Evolutionary conservation across 148 eudicot genomes (phyloP).

Genomic region (Pouteria glomerata): DNA sequence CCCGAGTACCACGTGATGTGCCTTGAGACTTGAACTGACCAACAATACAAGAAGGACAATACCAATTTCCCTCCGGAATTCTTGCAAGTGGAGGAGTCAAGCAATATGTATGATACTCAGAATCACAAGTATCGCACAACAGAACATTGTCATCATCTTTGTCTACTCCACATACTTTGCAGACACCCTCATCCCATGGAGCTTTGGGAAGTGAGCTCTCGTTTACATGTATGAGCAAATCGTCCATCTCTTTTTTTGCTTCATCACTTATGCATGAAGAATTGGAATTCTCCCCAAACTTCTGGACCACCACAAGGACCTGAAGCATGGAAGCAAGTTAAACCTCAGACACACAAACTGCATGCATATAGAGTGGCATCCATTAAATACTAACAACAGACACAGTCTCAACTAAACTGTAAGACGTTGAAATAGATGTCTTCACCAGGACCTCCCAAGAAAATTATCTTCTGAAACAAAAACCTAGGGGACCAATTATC

Average conservation of each 20-base stretch:
- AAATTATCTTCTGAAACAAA: neutral
- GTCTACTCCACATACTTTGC: conserved; percentile 58
- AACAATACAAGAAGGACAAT: conserved; percentile 52
- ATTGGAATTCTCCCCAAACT: conserved; percentile 16
- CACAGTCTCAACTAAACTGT: neutral
- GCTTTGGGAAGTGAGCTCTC: conserved; percentile 46
- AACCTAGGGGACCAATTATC: neutral
- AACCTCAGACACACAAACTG: neutral
- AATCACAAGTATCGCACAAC: conserved; percentile 56
- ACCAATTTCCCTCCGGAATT: conserved; percentile 58
- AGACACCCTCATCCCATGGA: conserved; percentile 59
- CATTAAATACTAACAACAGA: neutral
- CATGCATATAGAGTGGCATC: neutral
- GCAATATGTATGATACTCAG: conserved; percentile 57
- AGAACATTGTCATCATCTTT: conserved; percentile 51
- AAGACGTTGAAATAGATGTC: neutral
- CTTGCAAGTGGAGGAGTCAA: conserved; percentile 48
- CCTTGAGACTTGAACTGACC: conserved; percentile 22
- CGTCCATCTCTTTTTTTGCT: conserved; percentile 33
- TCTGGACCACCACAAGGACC: conserved; percentile 38
- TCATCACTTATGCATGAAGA: conserved; percentile 17
- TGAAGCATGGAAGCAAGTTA: conserved; percentile 16
- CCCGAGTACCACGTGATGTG: conserved; percentile 19
- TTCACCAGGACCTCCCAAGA: neutral
- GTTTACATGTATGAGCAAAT: conserved; percentile 17